These are phyloP conservation scores for Nigrospora osmanthi DNA, from an alignment of 2,329 filamentous ascomycete genomes.

Conservation along the genomic window DNA sequence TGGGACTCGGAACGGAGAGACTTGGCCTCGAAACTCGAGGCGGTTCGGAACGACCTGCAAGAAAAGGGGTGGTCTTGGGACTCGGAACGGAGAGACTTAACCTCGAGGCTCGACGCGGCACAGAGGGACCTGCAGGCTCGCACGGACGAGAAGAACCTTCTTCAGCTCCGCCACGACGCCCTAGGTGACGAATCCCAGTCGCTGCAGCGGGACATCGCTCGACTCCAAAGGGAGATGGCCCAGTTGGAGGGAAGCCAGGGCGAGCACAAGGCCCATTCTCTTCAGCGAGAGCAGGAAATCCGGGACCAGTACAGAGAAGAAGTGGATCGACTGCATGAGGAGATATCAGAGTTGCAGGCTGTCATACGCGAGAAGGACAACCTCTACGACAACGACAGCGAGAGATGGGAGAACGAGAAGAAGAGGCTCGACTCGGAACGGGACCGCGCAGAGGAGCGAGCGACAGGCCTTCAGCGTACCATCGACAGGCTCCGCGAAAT, in stretches of 20 bases:
- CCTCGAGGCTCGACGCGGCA: slow-evolving; percentile 43
- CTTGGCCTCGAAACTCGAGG: slow-evolving; percentile 41
- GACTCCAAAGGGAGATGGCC: slow-evolving; percentile 35
- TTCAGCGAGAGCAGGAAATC: slow-evolving; percentile 54
- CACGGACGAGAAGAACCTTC: slow-evolving; percentile 58
- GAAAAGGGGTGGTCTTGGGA: slow-evolving; percentile 14
- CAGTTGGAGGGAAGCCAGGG: slow-evolving; percentile 41
- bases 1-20: slow-evolving; percentile 28
- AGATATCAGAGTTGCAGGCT: slow-evolving; percentile 56
- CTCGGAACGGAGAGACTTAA: slow-evolving; percentile 30
- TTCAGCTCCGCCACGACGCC: slow-evolving; percentile 62
- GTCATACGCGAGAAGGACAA: slow-evolving; percentile 64
- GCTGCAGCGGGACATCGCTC: slow-evolving; percentile 57
- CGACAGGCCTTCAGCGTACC: slow-evolving; percentile 58
- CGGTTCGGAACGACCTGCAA: slow-evolving; percentile 48
- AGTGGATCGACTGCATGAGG: slow-evolving; percentile 38
- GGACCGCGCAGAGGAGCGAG: slow-evolving; percentile 59
- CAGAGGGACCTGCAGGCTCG: slow-evolving; percentile 52
- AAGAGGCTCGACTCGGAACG: slow-evolving; percentile 58
- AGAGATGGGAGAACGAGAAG: slow-evolving; percentile 64
- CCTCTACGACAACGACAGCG: slow-evolving; percentile 61
- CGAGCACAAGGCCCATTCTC: slow-evolving; percentile 48
- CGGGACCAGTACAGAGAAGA: slow-evolving; percentile 45
- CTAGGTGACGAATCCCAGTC: slow-evolving; percentile 57
- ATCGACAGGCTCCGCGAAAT: slow-evolving; percentile 62